Evolutionary conservation across 2,329 filamentous ascomycete species (phyloP).

Genomic region (Knufia petricola): DNA sequence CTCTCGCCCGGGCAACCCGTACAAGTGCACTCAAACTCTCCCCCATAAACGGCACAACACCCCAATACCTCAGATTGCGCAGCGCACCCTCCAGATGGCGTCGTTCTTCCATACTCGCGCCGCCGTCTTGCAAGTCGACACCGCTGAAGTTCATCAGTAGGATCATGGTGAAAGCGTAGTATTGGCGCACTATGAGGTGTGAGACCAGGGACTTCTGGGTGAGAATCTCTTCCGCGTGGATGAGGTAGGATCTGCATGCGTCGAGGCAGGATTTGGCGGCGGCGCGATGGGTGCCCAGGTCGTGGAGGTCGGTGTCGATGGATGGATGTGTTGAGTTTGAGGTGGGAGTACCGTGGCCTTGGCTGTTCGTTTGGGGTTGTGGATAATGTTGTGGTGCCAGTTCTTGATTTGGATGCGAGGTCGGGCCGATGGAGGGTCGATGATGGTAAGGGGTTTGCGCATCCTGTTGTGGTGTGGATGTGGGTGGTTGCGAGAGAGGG

Average conservation of each 20-base stretch:
- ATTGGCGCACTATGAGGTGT: not conserved
- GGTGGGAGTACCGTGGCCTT: slow-evolving; percentile 1
- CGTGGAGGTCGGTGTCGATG: not conserved
- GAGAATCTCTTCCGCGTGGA: slow-evolving; percentile 1
- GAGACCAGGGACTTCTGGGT: not conserved
- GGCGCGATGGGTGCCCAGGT: not conserved
- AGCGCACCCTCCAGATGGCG: not conserved
- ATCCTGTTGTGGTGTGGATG: not conserved
- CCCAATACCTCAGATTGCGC: not conserved
- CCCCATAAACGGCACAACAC: not conserved
- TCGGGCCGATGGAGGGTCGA: not conserved
- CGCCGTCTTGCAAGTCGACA: not conserved
- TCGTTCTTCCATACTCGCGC: not conserved
- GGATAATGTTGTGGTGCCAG: not conserved
- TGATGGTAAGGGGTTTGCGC: not conserved
- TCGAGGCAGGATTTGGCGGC: not conserved
- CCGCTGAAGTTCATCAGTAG: not conserved
- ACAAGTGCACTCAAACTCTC: not conserved
- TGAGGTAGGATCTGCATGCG: not conserved
- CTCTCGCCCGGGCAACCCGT: not conserved
- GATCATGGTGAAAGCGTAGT: slow-evolving; percentile 6
- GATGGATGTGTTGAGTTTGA: not conserved
- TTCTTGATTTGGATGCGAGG: not conserved
- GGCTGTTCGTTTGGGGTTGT: not conserved
- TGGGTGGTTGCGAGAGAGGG: not conserved